Evolutionary conservation across 306 rosid species (phyloP), one percentile per base, ranked within the genome.

Genomic region (Gastrolobium bilobum): DNA sequence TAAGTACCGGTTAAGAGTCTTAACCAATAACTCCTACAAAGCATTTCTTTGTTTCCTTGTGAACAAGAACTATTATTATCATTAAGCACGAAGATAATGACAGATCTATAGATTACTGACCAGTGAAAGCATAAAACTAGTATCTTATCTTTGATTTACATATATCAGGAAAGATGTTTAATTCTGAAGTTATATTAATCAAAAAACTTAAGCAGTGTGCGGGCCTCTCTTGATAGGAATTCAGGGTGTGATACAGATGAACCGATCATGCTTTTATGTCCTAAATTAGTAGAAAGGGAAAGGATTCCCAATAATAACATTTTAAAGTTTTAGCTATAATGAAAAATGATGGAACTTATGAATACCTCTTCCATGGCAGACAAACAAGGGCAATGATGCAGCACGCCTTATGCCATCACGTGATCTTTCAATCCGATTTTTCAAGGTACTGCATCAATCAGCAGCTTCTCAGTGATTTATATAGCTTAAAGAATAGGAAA

Each of bases 361-460:
- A 66, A 82, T 90, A 95, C 99, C 97, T 78, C 48, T 69, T 58
- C 99, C 99, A 78, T 95, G 99, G 72, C 99, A 85, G 68, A 91
- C 79, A 79, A 93, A 86, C 47, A 93, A 75, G 60, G 99, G 99
- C 69, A 95, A 69, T 5, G 89, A 87, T 9, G 93, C 90, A 15
- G 99, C 98, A 5, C 87, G 94, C 87, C 93, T 89, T 85, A 81
- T 74, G 68, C 97, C 94, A 83, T 91, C 96, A 1, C 46, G 73
- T 2, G 96, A 90, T 68, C 77, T 74, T 35, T 80, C 89, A 75
- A 95, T 87, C 84, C 70, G 92, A 61, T 68, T 91, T 89, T 63
- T 85, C 79, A 95, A 78, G 74, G 87, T 88, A 78, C 99, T 95
- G 79, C 67, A 84, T 73, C 59, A 68, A 73, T 76, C 65, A 75